phyloP scores from a whole-genome alignment of 179 eudicot genomes.

The Beta corolliflora region DNA sequence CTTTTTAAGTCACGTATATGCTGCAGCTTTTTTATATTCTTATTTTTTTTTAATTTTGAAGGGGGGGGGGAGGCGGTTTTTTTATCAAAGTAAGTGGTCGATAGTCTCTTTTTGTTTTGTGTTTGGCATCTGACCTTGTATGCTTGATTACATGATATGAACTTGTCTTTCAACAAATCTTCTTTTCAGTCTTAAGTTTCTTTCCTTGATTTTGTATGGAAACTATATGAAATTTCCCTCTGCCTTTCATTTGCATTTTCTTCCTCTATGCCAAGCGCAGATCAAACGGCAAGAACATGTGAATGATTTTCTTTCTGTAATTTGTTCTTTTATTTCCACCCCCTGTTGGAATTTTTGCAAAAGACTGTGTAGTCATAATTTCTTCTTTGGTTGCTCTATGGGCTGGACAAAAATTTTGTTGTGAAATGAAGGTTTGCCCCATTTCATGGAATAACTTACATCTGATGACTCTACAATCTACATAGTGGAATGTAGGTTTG shows the following conservation, averaged over 20 bases:
- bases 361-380: neutral
- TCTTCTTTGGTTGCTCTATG: neutral
- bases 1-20: neutral
- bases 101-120: neutral
- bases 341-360: neutral
- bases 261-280: neutral
- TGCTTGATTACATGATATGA: too few relatives aligned
- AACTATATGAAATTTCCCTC: neutral
- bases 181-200: neutral
- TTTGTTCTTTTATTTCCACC: neutral
- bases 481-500: neutral
- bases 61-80: too few relatives aligned
- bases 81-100: neutral
- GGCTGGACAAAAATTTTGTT: neutral
- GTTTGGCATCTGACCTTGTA: too few relatives aligned
- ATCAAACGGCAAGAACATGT: neutral
- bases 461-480: neutral
- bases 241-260: neutral
- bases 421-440: neutral
- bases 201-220: neutral
- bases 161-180: neutral
- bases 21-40: neutral
- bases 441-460: neutral
- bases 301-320: neutral
- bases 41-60: neutral